Conservation (phyloP, 2,329 filamentous ascomycete species). For the Aquanectria penicillioides region DNA sequence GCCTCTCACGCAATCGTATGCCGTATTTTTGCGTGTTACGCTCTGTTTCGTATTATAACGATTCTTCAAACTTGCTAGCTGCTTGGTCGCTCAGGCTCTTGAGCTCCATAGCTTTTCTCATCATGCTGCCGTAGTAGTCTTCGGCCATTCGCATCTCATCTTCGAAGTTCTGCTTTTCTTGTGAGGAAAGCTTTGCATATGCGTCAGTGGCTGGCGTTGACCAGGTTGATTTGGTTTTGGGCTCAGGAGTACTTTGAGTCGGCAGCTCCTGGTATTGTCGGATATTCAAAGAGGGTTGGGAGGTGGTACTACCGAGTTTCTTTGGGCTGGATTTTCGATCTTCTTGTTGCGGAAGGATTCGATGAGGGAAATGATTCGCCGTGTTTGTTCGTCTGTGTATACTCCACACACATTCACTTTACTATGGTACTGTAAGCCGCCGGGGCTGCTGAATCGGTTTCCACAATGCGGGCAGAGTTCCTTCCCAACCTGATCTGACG, state of each 20-base stretch:
- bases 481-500: conserved; percentile 33
- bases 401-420: conserved; percentile 58
- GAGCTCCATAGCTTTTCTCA: conserved; percentile 54
- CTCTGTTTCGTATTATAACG: conserved; percentile 66
- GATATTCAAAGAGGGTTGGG: background rate
- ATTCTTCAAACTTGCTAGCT: conserved; percentile 58
- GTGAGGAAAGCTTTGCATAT: conserved; percentile 55
- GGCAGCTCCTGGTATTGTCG: background rate
- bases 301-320: background rate
- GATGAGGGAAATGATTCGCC: conserved; percentile 26
- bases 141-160: conserved; percentile 44
- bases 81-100: conserved; percentile 46
- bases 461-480: conserved; percentile 58
- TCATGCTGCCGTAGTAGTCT: conserved; percentile 51
- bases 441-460: conserved; percentile 52
- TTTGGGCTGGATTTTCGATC: background rate
- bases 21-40: conserved; percentile 66
- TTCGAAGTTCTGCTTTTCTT: conserved; percentile 40
- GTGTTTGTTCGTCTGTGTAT: conserved; percentile 38
- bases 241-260: background rate
- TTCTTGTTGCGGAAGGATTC: conserved; percentile 14
- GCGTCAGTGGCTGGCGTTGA: conserved; percentile 47
- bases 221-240: conserved; percentile 3
- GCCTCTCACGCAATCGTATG: conserved; percentile 62
- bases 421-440: conserved; percentile 57